These are phyloP conservation scores for Neurospora crassa DNA, from an alignment of 2,329 filamentous ascomycete species.

Conservation along the genomic window DNA sequence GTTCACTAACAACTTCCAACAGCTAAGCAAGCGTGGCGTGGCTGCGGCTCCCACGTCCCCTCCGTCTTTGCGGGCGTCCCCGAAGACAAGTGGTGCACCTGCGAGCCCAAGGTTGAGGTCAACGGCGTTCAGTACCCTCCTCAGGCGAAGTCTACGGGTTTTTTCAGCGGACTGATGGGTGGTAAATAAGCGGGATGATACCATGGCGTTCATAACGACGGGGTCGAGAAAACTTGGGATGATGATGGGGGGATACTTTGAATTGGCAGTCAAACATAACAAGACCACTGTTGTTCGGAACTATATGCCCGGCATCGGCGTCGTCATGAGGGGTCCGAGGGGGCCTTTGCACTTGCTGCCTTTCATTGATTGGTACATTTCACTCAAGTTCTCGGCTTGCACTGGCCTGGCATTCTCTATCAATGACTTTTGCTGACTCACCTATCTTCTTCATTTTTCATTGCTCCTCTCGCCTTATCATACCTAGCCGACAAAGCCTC, in stretches of 20 bases:
- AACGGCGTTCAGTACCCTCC: constrained; percentile 37
- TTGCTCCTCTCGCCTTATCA: not conserved
- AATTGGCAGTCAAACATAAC: not conserved
- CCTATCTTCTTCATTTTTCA: not conserved
- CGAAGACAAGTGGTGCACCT: constrained; percentile 38
- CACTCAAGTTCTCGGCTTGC: not conserved
- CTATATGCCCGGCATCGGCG: not conserved
- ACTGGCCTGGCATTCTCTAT: not conserved
- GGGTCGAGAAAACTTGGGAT: not conserved
- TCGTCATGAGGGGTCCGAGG: not conserved
- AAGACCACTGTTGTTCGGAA: not conserved
- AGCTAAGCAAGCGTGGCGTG: constrained; percentile 41
- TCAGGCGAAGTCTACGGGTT: constrained; percentile 23
- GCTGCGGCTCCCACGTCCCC: constrained; percentile 38
- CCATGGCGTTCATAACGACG: not conserved
- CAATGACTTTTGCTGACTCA: not conserved
- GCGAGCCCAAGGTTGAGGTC: constrained; percentile 33
- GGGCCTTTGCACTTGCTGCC: not conserved
- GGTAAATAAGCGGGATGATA: not conserved
- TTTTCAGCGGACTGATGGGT: not conserved
- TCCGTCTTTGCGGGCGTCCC: constrained; percentile 33
- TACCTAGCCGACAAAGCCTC: not conserved
- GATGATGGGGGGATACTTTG: too few relatives aligned
- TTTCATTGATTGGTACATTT: not conserved
- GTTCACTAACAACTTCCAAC: not conserved